Evolutionary conservation across 345 rosid genomes (phyloP).

Genomic region (Hibiscus trionum): DNA sequence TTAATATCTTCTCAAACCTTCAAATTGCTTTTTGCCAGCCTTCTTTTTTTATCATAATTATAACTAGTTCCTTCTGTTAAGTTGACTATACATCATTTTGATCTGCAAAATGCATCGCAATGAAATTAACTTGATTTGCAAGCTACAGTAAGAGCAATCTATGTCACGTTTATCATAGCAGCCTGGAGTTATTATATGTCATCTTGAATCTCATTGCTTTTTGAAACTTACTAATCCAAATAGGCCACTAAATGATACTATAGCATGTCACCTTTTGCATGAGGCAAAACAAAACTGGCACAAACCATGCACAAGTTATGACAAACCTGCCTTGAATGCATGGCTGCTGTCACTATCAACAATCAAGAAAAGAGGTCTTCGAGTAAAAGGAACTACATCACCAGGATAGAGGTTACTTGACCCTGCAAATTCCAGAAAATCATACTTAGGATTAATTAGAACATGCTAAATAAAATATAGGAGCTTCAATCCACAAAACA

Average conservation of each 20-base stretch:
- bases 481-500: background rate
- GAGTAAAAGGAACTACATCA: slow-evolving; percentile 89
- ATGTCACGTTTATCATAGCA: background rate
- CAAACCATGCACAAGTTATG: slow-evolving; percentile 46
- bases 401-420: slow-evolving; percentile 73
- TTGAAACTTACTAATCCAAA: slow-evolving; percentile 5
- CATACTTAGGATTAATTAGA: background rate
- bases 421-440: slow-evolving; percentile 39
- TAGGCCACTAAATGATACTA: background rate
- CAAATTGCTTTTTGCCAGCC: background rate
- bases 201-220: background rate
- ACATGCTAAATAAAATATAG: background rate
- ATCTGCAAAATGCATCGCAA: background rate
- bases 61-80: background rate
- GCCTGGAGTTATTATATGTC: background rate
- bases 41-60: background rate
- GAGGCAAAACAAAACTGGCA: background rate
- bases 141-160: background rate
- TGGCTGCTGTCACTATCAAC: slow-evolving; percentile 95
- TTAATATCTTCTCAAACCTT: background rate
- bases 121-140: background rate
- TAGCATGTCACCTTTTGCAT: background rate
- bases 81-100: background rate
- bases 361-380: slow-evolving; percentile 87
- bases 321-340: slow-evolving; percentile 99